Conservation (phyloP, 208 protist species). For the Crithidia fasciculata region DNA sequence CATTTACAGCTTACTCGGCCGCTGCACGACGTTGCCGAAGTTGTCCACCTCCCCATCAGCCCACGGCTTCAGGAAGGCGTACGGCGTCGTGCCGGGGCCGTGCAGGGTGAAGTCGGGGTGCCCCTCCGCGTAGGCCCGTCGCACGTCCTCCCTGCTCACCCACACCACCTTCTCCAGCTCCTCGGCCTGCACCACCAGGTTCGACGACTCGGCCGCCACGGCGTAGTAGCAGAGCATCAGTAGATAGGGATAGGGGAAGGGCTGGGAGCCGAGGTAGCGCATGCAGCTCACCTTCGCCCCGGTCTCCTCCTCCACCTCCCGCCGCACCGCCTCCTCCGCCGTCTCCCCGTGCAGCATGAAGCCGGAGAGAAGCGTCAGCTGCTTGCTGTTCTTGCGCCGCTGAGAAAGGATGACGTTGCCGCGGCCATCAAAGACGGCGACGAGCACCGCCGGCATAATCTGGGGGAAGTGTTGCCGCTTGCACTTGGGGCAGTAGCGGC, state of each 20-base stretch:
- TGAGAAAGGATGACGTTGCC: slow-evolving; percentile 59
- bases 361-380: slow-evolving; percentile 55
- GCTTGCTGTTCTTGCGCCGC: slow-evolving; percentile 19
- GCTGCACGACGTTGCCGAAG: slow-evolving; percentile 15
- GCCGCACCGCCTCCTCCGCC: slow-evolving; percentile 52
- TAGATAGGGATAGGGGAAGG: slow-evolving; percentile 51
- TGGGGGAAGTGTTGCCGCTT: slow-evolving; percentile 37
- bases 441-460: slow-evolving; percentile 56
- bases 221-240: slow-evolving; percentile 73
- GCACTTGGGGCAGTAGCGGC: slow-evolving; percentile 34
- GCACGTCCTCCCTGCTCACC: slow-evolving; percentile 57
- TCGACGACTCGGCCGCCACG: slow-evolving; percentile 26
- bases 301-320: slow-evolving; percentile 70
- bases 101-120: slow-evolving; percentile 40
- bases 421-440: slow-evolving; percentile 52
- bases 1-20: slow-evolving; percentile 10
- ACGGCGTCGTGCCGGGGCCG: slow-evolving; percentile 38
- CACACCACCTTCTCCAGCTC: slow-evolving; percentile 59
- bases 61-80: slow-evolving; percentile 51
- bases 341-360: slow-evolving; percentile 59
- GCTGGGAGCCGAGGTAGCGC: slow-evolving; percentile 64
- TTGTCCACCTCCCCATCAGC: slow-evolving; percentile 42
- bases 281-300: slow-evolving; percentile 40
- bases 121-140: slow-evolving; percentile 32
- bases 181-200: slow-evolving; percentile 32